phyloP scores from a whole-genome alignment of 2,329 filamentous ascomycete genomes.

The Phyllosticta citribraziliensis region DNA sequence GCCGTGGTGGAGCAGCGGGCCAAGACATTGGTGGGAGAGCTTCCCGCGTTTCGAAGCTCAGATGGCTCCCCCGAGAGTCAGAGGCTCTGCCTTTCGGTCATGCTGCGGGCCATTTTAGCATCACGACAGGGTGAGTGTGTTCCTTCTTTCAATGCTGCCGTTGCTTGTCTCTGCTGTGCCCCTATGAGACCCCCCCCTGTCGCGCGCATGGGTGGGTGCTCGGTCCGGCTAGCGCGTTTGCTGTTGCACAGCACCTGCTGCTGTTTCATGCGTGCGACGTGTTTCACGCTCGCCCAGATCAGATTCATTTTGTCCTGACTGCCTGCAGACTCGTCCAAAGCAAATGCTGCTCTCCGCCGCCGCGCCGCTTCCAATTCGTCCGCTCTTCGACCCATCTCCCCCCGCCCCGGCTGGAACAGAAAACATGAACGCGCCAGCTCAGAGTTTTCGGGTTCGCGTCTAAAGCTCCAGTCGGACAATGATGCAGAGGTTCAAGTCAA shows the following conservation, averaged over 20 bases:
- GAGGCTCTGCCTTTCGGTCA: slow-evolving; percentile 63
- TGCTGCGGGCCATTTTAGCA: slow-evolving; percentile 62
- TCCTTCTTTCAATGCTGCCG: neutral
- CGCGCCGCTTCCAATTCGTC: slow-evolving; percentile 38
- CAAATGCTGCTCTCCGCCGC: slow-evolving; percentile 27
- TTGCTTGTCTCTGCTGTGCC: neutral
- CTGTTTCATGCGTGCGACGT: slow-evolving; percentile 8
- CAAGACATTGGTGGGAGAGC: slow-evolving; percentile 47
- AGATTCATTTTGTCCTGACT: slow-evolving; percentile 5
- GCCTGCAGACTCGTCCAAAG: slow-evolving; percentile 21
- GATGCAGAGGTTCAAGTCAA: slow-evolving; percentile 16
- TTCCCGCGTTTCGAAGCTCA: slow-evolving; percentile 66
- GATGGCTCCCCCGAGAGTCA: slow-evolving; percentile 60
- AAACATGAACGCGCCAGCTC: slow-evolving; percentile 40
- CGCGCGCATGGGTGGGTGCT: slow-evolving; percentile 7
- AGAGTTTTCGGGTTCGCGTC: slow-evolving; percentile 30
- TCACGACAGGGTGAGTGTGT: slow-evolving; percentile 55
- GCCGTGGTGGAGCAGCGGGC: slow-evolving; percentile 57
- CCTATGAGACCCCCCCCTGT: neutral
- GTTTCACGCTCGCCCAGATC: slow-evolving; percentile 8
- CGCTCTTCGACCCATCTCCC: slow-evolving; percentile 31
- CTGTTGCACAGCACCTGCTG: slow-evolving; percentile 2
- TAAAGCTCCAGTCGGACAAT: slow-evolving; percentile 17
- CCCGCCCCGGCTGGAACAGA: slow-evolving; percentile 26
- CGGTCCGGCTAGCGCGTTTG: slow-evolving; percentile 5